Base-by-base conservation (phyloP, 331 rosid species). In the Acacia pycnantha region DNA sequence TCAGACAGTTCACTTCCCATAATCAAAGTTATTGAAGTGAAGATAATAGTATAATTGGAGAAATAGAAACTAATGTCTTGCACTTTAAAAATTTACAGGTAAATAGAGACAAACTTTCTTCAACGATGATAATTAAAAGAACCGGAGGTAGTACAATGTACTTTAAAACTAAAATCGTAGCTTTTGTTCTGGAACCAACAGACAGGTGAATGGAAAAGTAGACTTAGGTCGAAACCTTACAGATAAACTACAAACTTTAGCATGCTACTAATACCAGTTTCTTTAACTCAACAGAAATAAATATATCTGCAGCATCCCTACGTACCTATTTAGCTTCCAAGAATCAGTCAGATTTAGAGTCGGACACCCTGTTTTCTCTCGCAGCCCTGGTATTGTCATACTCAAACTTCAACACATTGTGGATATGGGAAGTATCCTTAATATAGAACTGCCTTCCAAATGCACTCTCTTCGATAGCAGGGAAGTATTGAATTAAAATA, bases 381-480 rank as follows among this genome's bases (percentile, higher is more conserved):
- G 90, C 92, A 64, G 90, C 96, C 47, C 98, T 89, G 3, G 97
- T 93, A 68, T 88, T 91, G 15, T 96, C 97, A 16, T 94, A 96
- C 90, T 96, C 99, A 74, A 96, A 96, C 94, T 92, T 87, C 86
- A 96, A 88, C 43, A 93, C 97, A 82, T 93, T 90, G 44, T 67
- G 81, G 48, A 96, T 94, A 46, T 71, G 58, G 58, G 76, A 71
- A 71, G 76, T 71, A 53, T 96, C 98, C 94, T 94, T 94, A 8
- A 92, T 73, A 83, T 90, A 94, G 48, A 94, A 88, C 71, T 1
- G 41, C 64, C 94, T 89, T 53, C 98, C 99, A 68, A 96, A 79
- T 11, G 69, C 79, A 33, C 98, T 96, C 75, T 93, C 97, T 79
- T 96, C 99, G 21, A 96, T 91, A 11, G 69, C 69, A 12, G 94